Base-by-base conservation (phyloP, 345 rosid genomes). In the Eucalyptus marginata region DNA sequence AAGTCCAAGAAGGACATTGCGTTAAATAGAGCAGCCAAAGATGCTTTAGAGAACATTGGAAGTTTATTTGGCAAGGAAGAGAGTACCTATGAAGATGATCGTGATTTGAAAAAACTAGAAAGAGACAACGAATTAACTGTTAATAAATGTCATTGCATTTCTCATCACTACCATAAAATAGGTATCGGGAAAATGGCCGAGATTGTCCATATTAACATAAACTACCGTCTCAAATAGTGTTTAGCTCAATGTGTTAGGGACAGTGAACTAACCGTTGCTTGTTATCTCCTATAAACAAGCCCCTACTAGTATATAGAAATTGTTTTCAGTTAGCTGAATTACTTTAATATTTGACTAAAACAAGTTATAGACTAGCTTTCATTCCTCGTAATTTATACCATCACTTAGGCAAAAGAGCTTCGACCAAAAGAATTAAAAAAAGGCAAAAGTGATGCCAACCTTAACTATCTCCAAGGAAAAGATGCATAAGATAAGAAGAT, bases 1-100 rank as follows among this genome's bases (percentile, higher is more conserved):
- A 81, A 46, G 36, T 6, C 49, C 3, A 96, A 93, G 91, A 95
- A 95, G 86, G 96, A 93, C 29, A 92, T 93, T 87, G 98, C 96
- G 3, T 90, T 89, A 0, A 92, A 94, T 36, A 91, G 94, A 24
- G 99, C 96, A 8, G 97, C 99, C 7, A 94, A 93, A 86, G 90
- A 94, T 90, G 95, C 97, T 1, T 54, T 95, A 9, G 90, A 94
- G 66, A 93, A 94, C 36, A 91, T 95, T 58, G 16, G 36, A 7
- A 76, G 64, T 36, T 10, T 87, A 17, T 50, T 64, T 47, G 13
- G 31, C 4, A 40, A 68, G 22, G 11, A 33, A 68, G 7, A 68
- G 7, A 31, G 6, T 68, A 16, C 10, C 20, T 1, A n/a, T 31
- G 40, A 31, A n/a, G 18, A n/a, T 31, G 40, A 66, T 3, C 0